phyloP scores from a whole-genome alignment of 2,329 filamentous ascomycete species.

The Nigrograna mackinnonii region DNA sequence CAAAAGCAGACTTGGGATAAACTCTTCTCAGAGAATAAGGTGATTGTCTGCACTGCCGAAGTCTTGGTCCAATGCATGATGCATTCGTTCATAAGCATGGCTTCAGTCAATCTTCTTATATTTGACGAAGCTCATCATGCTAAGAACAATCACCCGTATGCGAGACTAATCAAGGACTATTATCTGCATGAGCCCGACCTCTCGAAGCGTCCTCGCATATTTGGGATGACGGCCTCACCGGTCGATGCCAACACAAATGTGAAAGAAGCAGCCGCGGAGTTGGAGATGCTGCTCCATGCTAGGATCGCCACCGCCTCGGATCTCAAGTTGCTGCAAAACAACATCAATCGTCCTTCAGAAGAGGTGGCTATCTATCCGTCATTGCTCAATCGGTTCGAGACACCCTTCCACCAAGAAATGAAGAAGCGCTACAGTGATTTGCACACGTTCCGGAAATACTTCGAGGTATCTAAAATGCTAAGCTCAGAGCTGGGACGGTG shows the following conservation, averaged over 20 bases:
- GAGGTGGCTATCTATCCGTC: constrained; percentile 61
- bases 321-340: constrained; percentile 60
- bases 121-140: constrained; percentile 97
- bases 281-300: constrained; percentile 78
- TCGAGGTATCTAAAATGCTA: constrained; percentile 62
- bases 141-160: constrained; percentile 92
- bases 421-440: constrained; percentile 56
- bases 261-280: constrained; percentile 66
- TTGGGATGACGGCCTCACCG: constrained; percentile 97
- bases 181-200: constrained; percentile 61
- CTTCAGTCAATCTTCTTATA: constrained; percentile 83
- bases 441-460: constrained; percentile 57
- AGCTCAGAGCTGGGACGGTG: constrained; percentile 75
- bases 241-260: constrained; percentile 82
- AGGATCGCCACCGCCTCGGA: constrained; percentile 79
- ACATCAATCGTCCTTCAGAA: constrained; percentile 63
- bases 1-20: constrained; percentile 62
- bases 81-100: constrained; percentile 78
- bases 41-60: constrained; percentile 90
- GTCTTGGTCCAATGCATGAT: constrained; percentile 79
- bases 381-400: constrained; percentile 60
- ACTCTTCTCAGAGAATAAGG: constrained; percentile 69
- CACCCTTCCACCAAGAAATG: constrained; percentile 65
- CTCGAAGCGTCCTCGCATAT: constrained; percentile 69
- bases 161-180: constrained; percentile 84